Conservation (phyloP, 179 eudicot species). For the Corrigiola litoralis region DNA sequence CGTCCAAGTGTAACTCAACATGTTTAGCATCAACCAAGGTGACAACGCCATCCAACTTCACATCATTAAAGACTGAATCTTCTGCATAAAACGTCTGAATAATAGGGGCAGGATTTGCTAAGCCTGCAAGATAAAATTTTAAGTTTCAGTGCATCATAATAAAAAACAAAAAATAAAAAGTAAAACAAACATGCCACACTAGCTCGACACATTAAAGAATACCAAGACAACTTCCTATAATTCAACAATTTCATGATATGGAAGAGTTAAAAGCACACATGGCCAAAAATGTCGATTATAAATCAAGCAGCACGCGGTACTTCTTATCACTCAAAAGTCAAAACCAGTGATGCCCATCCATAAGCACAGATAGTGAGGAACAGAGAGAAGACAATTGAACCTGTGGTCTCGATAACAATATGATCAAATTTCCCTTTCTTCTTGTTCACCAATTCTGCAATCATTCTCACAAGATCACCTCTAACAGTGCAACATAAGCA, state of each 20-base stretch:
- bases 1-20: constrained; percentile 71
- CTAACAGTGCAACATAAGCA: constrained; percentile 99
- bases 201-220: neutral
- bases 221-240: neutral
- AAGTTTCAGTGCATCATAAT: neutral
- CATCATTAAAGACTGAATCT: constrained; percentile 74
- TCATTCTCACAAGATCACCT: constrained; percentile 98
- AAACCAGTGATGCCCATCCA: too few relatives aligned
- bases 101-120: constrained; percentile 98
- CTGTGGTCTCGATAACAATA: constrained; percentile 96
- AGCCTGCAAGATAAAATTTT: constrained; percentile 43
- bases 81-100: constrained; percentile 99
- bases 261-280: neutral
- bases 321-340: too few relatives aligned
- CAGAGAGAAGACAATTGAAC: constrained; percentile 25
- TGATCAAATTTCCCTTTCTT: constrained; percentile 95
- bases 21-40: constrained; percentile 95
- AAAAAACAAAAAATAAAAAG: neutral
- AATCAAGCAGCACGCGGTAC: neutral
- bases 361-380: too few relatives aligned
- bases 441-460: constrained; percentile 64
- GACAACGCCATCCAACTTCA: constrained; percentile 94
- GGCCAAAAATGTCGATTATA: neutral
- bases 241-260: too few relatives aligned
- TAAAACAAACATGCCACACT: neutral